Evolutionary conservation across 2,329 filamentous ascomycete genomes (phyloP).

Genomic region (Fusarium musae): DNA sequence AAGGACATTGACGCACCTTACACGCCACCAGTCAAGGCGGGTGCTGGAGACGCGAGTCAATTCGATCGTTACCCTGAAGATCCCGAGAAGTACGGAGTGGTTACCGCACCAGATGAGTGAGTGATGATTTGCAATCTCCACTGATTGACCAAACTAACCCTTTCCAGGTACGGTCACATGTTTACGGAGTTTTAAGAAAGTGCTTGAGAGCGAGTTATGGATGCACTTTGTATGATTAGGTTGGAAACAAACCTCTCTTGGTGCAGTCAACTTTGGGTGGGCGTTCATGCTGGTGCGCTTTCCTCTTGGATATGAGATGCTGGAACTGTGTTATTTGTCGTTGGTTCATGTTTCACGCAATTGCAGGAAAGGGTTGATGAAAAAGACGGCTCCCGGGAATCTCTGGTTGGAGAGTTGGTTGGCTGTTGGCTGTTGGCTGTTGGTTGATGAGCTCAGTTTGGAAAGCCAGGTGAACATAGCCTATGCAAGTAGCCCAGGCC

Average conservation of each 20-base stretch:
- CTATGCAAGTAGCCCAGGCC: conserved; percentile 26
- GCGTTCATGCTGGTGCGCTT: conserved; percentile 12
- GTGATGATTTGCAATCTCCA: conserved; percentile 48
- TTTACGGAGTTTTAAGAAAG: conserved; percentile 76
- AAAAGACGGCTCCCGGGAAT: conserved; percentile 8
- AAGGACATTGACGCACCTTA: conserved; percentile 99
- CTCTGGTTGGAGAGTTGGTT: conserved; percentile 3
- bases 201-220: conserved; percentile 23
- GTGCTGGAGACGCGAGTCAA: conserved; percentile 93
- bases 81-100: conserved; percentile 86
- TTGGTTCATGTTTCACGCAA: conserved; percentile 5
- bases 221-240: conserved; percentile 36
- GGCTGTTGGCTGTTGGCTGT: neutral
- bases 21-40: conserved; percentile 93
- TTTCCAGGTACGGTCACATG: conserved; percentile 73
- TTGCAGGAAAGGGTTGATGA: conserved; percentile 3
- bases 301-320: conserved; percentile 3
- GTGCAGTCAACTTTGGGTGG: conserved; percentile 12
- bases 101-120: conserved; percentile 82
- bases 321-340: neutral
- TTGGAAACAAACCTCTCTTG: conserved; percentile 17
- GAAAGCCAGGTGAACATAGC: conserved; percentile 9
- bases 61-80: conserved; percentile 99
- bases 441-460: conserved; percentile 6
- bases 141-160: conserved; percentile 23